Base-by-base conservation (phyloP, 2,329 filamentous ascomycete genomes). In the Aspergillus sojae region DNA sequence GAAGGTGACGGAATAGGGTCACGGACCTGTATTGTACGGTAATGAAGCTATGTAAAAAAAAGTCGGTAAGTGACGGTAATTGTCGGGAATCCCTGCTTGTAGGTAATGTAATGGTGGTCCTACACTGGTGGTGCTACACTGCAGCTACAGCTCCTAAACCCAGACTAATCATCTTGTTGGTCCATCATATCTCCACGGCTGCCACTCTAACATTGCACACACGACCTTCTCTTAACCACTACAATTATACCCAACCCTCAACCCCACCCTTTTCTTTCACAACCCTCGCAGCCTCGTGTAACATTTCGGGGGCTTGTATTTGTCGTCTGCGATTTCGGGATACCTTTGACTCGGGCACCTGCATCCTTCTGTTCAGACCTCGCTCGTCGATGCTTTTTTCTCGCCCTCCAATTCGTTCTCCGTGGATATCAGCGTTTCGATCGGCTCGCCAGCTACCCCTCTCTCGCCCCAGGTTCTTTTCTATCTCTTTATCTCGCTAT, bases 381-480 rank as follows among this genome's bases (percentile, higher is more conserved):
- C 55, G 32, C 52, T 59, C 62, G 72, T 72, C 71, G 70, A 78
- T 79, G 75, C 74, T 77, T 65, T 72, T 78, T 71, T 73, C 70
- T 62, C 73, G 67, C 59, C 62, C 63, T 65, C 68, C 70, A 62
- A 68, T 68, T 70, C 71, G 73, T 62, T 69, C 74, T 70, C 63
- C 71, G 63, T 71, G 70, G 70, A 70, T 65, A 66, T 68, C 72
- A 60, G 57, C 68, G 53, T 66, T 77, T 60, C 73, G 71, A 70
- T 72, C 72, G 58, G 58, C 68, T 66, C 69, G 64, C 48, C 64
- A 58, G 48, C 67, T 70, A 62, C 67, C 70, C 41, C 62, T 72
- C 52, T 66, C 68, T 64, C 72, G 71, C 21, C 64, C 74, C 39
- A 74, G 77, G 65, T 73, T 74, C 48, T 81, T 81, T 67, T 80